Conservation (phyloP, 768 basidiomycete species). For the Termitomyces heimii region DNA sequence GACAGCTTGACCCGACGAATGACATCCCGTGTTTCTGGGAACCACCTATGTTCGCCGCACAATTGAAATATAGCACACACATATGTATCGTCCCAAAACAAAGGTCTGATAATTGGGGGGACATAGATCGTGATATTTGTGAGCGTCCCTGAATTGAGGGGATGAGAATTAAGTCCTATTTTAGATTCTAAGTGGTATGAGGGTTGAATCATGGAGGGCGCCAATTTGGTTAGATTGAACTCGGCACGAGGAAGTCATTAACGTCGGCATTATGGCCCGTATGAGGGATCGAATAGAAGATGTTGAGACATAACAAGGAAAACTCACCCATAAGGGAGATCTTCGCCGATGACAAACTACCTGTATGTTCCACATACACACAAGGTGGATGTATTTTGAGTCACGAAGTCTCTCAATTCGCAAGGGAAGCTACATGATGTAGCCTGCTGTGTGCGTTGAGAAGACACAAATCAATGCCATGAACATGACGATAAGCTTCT, state of each 20-base stretch:
- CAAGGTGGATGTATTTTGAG: no score
- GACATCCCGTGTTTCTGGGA: background rate
- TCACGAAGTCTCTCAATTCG: slow-evolving; percentile 1
- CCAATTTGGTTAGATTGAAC: slow-evolving; percentile 6
- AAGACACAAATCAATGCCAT: background rate
- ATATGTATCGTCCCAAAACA: background rate
- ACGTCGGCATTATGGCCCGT: background rate
- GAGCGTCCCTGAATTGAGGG: background rate
- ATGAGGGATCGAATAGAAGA: background rate
- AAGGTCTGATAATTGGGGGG: background rate
- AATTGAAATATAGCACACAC: no score
- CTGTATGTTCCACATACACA: background rate
- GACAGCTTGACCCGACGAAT: background rate
- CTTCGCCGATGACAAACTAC: background rate
- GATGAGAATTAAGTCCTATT: background rate
- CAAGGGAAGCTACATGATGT: background rate
- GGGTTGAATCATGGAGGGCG: background rate
- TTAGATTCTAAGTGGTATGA: background rate
- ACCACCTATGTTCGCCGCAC: background rate
- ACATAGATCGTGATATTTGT: background rate
- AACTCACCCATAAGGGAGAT: background rate
- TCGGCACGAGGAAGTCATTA: background rate
- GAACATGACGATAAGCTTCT: background rate
- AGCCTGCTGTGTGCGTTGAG: background rate
- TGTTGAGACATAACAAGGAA: background rate